Base-by-base conservation (phyloP, 2,329 filamentous ascomycete species). In the Blastomyces gilchristii region DNA sequence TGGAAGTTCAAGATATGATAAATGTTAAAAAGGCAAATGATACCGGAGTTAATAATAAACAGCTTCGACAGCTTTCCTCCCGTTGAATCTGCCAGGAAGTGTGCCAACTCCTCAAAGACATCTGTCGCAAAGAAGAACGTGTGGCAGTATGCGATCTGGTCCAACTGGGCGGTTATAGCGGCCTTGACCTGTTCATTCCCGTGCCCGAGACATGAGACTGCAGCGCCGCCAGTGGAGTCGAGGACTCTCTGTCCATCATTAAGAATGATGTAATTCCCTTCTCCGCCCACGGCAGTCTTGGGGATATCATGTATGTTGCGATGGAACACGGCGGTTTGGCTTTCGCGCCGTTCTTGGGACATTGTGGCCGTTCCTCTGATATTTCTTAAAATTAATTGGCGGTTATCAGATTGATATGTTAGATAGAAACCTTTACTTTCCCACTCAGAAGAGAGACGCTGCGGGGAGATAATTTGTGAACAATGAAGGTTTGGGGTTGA, bases 191-290 rank as follows among this genome's bases (percentile, higher is more conserved):
- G 78, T 52, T 79, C 69, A 64, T 87, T 81, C 39, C 83, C 85
- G 68, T 90, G 86, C 7, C 89, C 90, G 11, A 93, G 76, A 70
- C 86, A 87, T 11, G 85, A 81, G 3, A 91, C 88, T 28, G 87
- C 88, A 2, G 89, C 87, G 25, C 90, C 90, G 37, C 87, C 83
- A 25, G 86, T 88, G 1, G 85, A 87, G 72, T 94, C 90, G 16
- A 91, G 81, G 53, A 94, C 82, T 43, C 76, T 78, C 31, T 81
- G 79, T 1, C 86, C 86, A 69, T 80, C 79, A 67, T 77, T 76
- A 1, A 85, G 75, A 43, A 77, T 73, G n/a, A 85, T 73, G 64
- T 80, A 82, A 66, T 80, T 78, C 12, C 81, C 82, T 62, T 78
- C 72, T 5, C 79, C 83, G 0, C 76, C 78, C 11, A 78, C 70